Evolutionary conservation across 306 rosid species (phyloP), one percentile per base, ranked within the genome.

Genomic region (Pyrus bretschneideri): DNA sequence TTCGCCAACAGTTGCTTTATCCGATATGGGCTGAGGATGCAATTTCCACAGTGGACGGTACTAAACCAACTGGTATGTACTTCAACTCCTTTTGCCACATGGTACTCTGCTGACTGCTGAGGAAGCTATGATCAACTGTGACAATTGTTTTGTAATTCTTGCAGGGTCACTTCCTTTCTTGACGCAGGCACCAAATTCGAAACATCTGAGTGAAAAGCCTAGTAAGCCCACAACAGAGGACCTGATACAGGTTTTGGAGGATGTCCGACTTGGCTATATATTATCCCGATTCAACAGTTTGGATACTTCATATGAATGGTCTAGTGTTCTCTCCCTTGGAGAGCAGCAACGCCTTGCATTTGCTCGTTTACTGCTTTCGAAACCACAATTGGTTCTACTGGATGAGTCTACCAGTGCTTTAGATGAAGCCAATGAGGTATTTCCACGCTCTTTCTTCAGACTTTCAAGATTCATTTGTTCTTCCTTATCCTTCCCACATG

Each of bases 321-420:
- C 99, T n/a, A 95, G 97, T 83, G 97, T 92, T 84, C 93, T 95
- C 55, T 95, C 99, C 55, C 87, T 95, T 4, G 99, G 99, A 71
- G 99, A 95, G 86, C 99, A 95, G 80, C 99, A 95, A 67, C 99
- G 99, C 80, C 90, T 95, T 54, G 97, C 99, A 9, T 89, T 92
- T 82, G 99, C 97, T 45, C 97, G 99, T 29, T 85, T 95, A 46
- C 81, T 95, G 78, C 97, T 95, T 82, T 84, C 96, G 3, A 92
- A 85, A 75, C 97, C 97, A 57, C 85, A 85, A 77, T 77, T 95
- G 83, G 91, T 86, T 77, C 89, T 95, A 8, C 72, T 95, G 86
- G 99, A 95, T 84, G 99, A 95, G 81, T 82, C 97, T 27, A 95
- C 97, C 45, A 92, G 97, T 51, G 99, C 99, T 70, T 88, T 95